Percentiles rank a stretch among this genome's conserved stretches.
Evolutionary conservation across 108 stramenopile genomes (phyloP).

Genomic region (Skeletonema tropicum): DNA sequence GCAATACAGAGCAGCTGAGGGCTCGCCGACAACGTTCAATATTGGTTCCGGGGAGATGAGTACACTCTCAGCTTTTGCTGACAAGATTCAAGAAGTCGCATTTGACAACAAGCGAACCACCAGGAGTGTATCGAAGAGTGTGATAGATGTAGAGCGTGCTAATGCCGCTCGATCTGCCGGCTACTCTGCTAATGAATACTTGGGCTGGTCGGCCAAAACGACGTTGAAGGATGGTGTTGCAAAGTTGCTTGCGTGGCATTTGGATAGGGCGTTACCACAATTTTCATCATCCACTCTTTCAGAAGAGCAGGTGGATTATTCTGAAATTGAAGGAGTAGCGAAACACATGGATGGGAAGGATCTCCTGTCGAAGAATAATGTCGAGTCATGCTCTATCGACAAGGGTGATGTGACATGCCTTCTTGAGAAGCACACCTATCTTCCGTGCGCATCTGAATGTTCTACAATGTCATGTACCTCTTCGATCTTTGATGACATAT

Average conservation of each 20-base stretch:
- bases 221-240: slow-evolving; percentile 60
- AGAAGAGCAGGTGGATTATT: slow-evolving; percentile 25
- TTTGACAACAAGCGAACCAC: slow-evolving; percentile 3
- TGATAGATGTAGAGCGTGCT: slow-evolving; percentile 39
- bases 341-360: slow-evolving; percentile 46
- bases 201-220: slow-evolving; percentile 54
- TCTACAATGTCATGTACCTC: slow-evolving; percentile 62
- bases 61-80: slow-evolving; percentile 25
- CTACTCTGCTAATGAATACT: slow-evolving; percentile 37
- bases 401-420: slow-evolving; percentile 52
- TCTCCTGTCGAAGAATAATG: slow-evolving; percentile 50
- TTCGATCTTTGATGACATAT: slow-evolving; percentile 65
- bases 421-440: slow-evolving; percentile 37
- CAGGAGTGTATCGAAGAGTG: slow-evolving; percentile 17
- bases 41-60: slow-evolving; percentile 45
- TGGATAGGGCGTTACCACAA: slow-evolving; percentile 63
- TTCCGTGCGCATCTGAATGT: slow-evolving; percentile 80
- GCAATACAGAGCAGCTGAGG: slow-evolving; percentile 57
- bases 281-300: slow-evolving; percentile 32
- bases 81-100: slow-evolving; percentile 33
- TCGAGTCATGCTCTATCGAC: slow-evolving; percentile 42
- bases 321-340: background rate
- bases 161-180: slow-evolving; percentile 34
- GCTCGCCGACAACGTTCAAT: slow-evolving; percentile 51
- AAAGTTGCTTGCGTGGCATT: slow-evolving; percentile 70